phyloP scores from a whole-genome alignment of 805 yeast genomes.

The Metschnikowia drakensbergensis region DNA sequence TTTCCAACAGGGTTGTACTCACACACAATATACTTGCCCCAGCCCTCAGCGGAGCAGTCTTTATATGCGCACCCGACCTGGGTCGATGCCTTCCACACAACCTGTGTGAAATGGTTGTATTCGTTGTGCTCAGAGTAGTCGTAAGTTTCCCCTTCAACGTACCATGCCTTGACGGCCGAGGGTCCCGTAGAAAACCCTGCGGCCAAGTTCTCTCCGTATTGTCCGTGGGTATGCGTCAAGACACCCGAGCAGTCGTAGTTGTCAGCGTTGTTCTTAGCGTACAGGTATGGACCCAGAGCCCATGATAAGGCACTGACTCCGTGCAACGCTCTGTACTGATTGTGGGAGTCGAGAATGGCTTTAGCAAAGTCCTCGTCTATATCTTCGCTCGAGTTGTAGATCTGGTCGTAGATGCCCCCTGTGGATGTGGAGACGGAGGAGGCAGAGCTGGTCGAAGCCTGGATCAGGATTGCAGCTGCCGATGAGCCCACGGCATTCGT shows the following conservation, averaged over 20 bases:
- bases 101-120: conserved; percentile 32
- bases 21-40: conserved; percentile 34
- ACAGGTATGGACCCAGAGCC: conserved; percentile 29
- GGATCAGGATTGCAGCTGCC: neutral
- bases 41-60: conserved; percentile 27
- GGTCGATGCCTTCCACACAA: conserved; percentile 29
- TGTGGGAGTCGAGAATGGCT: conserved; percentile 32
- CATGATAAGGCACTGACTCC: conserved; percentile 29
- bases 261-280: conserved; percentile 34
- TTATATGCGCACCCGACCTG: conserved; percentile 32
- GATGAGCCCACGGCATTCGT: too few species aligned
- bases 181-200: conserved; percentile 31
- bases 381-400: conserved; percentile 19
- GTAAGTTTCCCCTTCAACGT: conserved; percentile 33
- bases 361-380: conserved; percentile 28
- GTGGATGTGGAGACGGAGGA: conserved; percentile 8
- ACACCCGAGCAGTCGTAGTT: conserved; percentile 35
- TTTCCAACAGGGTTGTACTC: conserved; percentile 37
- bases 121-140: conserved; percentile 23
- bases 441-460: neutral
- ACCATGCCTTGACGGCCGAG: conserved; percentile 39
- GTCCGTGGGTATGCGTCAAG: conserved; percentile 37
- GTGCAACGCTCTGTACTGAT: conserved; percentile 29
- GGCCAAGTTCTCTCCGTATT: conserved; percentile 41
- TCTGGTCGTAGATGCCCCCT: conserved; percentile 18